A percentile compares a stretch with the other conserved stretches of the same genome.
Conservation (phyloP, 805 yeast species). For the Ogataea dorogensis region DNA sequence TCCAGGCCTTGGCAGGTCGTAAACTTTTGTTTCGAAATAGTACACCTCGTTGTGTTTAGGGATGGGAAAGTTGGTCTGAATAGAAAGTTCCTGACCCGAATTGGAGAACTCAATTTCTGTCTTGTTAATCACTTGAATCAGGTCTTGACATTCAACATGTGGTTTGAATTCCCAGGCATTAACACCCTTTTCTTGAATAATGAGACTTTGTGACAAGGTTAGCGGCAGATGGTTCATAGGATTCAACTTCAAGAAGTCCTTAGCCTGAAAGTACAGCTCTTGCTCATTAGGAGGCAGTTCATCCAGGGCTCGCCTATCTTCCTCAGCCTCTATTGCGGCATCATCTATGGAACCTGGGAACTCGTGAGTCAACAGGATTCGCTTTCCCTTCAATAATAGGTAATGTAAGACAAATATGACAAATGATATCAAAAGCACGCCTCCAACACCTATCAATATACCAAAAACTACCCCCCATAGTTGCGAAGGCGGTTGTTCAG, state of each 20-base stretch:
- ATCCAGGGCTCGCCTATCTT: constrained; percentile 54
- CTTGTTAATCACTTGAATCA: constrained; percentile 62
- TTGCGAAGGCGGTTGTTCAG: no score
- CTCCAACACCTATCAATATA: constrained; percentile 24
- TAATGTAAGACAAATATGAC: constrained; percentile 17
- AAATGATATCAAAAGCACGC: constrained; percentile 18
- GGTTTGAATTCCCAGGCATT: constrained; percentile 85
- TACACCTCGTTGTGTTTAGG: constrained; percentile 82
- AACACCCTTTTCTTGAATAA: constrained; percentile 84
- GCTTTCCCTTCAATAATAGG: constrained; percentile 12
- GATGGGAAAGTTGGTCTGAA: constrained; percentile 80
- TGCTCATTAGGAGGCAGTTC: constrained; percentile 68
- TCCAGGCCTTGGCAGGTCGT: constrained; percentile 59
- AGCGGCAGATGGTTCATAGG: constrained; percentile 36
- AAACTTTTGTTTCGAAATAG: constrained; percentile 85
- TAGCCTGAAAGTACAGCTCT: constrained; percentile 65
- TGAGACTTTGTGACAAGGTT: constrained; percentile 54
- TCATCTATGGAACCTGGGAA: constrained; percentile 64
- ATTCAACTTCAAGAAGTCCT: constrained; percentile 45
- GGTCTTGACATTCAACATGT: constrained; percentile 51
- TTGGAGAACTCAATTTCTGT: constrained; percentile 57
- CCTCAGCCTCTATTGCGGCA: constrained; percentile 57
- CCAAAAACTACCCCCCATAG: constrained; percentile 24
- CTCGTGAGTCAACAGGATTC: constrained; percentile 33
- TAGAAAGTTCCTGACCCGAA: constrained; percentile 46